Conservation (phyloP, 352 stramenopile species). For the Paralagenidium karlingii region DNA sequence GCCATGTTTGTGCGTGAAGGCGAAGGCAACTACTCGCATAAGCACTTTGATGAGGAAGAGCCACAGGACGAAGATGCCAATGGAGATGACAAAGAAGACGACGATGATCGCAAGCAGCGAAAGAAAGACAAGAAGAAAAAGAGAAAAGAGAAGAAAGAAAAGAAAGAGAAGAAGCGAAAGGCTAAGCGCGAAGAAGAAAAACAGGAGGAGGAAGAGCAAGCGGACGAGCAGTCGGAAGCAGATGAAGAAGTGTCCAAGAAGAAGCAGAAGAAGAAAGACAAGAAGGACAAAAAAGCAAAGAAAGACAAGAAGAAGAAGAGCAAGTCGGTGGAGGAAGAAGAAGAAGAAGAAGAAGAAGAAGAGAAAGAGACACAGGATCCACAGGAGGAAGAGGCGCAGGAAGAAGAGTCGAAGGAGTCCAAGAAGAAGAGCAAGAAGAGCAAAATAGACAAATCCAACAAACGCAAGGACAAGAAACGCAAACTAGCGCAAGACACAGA, state of each 20-base stretch:
- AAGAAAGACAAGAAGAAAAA: constrained; percentile 23
- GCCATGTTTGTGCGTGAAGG: constrained; percentile 78
- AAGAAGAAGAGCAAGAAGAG: constrained; percentile 14
- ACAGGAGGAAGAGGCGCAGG: constrained; percentile 8
- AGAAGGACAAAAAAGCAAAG: constrained; percentile 5
- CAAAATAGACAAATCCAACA: not conserved
- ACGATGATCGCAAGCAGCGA: constrained; percentile 12
- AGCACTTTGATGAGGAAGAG: constrained; percentile 70
- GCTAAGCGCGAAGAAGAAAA: constrained; percentile 12
- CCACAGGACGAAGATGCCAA: constrained; percentile 1
- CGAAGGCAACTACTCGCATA: constrained; percentile 62
- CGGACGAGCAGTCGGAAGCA: constrained; percentile 8
- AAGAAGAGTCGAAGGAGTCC: constrained; percentile 8
- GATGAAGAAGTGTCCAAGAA: constrained; percentile 11
- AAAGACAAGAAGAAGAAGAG: constrained; percentile 12
- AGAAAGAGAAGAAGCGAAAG: constrained; percentile 6
- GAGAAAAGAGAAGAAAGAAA: constrained; percentile 11
- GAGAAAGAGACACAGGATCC: constrained; percentile 11
- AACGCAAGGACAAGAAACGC: constrained; percentile 8
- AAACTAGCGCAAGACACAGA: constrained; percentile 20
- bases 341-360: constrained; percentile 23
- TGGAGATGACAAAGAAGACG: constrained; percentile 7
- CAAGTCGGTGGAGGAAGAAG: too few species aligned
- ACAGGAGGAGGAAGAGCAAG: constrained; percentile 6
- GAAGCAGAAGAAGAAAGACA: constrained; percentile 19